Evolutionary conservation across 75 land plant species (phyloP).

Genomic region (Picea sitchensis): DNA sequence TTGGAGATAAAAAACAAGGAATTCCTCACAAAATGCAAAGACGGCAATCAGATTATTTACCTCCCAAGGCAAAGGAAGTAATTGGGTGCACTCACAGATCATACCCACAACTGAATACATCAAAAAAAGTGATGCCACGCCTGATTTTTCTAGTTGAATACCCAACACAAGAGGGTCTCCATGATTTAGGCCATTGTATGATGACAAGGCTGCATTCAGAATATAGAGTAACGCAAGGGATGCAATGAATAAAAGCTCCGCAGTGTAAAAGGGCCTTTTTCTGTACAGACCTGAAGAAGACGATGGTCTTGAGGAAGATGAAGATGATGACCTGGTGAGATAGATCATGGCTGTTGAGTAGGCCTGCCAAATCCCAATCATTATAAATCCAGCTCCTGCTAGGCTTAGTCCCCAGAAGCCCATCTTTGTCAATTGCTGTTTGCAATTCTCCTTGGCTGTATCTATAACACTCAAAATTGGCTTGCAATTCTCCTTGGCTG

Average conservation of each 20-base stretch:
- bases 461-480: not conserved
- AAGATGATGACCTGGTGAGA: not conserved
- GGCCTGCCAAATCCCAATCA: constrained; percentile 8
- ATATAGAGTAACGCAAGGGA: not conserved
- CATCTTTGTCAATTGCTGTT: not conserved
- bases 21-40: constrained; percentile 66
- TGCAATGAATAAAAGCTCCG: not conserved
- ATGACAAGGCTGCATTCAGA: not conserved
- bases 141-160: constrained; percentile 7
- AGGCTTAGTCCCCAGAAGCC: constrained; percentile 9
- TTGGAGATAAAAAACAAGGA: constrained; percentile 63
- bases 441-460: too few relatives aligned
- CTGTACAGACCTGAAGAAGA: not conserved
- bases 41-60: constrained; percentile 15
- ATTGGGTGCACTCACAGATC: not conserved
- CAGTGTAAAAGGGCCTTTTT: not conserved
- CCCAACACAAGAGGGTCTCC: not conserved
- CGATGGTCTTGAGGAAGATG: not conserved
- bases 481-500: too few relatives aligned
- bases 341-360: constrained; percentile 5
- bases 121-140: constrained; percentile 12
- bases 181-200: not conserved
- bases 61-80: constrained; percentile 12
- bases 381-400: constrained; percentile 2
- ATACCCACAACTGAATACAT: constrained; percentile 5